phyloP scores from a whole-genome alignment of 2,329 filamentous ascomycete genomes.

The Tolypocladium nubicola region DNA sequence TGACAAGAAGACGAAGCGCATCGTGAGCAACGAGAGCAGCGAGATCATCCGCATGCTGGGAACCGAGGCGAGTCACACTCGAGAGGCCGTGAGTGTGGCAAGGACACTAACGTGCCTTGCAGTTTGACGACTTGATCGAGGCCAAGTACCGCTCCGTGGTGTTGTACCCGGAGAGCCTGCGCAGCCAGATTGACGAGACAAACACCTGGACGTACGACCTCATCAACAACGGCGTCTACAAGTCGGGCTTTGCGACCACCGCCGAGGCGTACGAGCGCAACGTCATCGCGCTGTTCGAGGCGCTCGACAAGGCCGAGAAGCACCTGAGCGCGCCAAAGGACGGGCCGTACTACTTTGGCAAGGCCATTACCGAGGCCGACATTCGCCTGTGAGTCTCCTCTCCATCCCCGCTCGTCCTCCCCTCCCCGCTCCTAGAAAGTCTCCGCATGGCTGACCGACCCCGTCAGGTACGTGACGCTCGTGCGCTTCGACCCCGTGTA shows the following conservation, averaged over 20 bases:
- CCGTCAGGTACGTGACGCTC: constrained; percentile 52
- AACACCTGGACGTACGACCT: constrained; percentile 72
- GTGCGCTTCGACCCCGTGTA: constrained; percentile 70
- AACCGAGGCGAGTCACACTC: constrained; percentile 42
- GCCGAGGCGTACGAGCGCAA: constrained; percentile 74
- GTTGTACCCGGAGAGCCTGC: constrained; percentile 58
- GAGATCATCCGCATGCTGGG: constrained; percentile 92
- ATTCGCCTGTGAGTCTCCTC: constrained; percentile 48
- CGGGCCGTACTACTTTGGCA: constrained; percentile 67
- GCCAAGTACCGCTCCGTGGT: constrained; percentile 49
- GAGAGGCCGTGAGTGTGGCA: background rate
- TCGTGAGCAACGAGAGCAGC: constrained; percentile 85
- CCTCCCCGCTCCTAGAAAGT: too few species aligned
- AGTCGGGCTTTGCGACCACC: constrained; percentile 74
- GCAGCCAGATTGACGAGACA: constrained; percentile 59
- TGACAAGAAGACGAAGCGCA: constrained; percentile 63
- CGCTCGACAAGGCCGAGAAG: constrained; percentile 65
- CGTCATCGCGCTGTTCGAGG: constrained; percentile 59
- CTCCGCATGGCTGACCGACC: too few species aligned
- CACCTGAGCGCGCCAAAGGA: constrained; percentile 42
- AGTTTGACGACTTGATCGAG: constrained; percentile 63
- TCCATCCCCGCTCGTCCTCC: background rate
- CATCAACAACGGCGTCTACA: constrained; percentile 65
- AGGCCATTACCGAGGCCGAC: constrained; percentile 69
- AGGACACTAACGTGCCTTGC: background rate